phyloP scores from a whole-genome alignment of 2,329 filamentous ascomycete species.

The Stagonosporopsis chrysanthemi region DNA sequence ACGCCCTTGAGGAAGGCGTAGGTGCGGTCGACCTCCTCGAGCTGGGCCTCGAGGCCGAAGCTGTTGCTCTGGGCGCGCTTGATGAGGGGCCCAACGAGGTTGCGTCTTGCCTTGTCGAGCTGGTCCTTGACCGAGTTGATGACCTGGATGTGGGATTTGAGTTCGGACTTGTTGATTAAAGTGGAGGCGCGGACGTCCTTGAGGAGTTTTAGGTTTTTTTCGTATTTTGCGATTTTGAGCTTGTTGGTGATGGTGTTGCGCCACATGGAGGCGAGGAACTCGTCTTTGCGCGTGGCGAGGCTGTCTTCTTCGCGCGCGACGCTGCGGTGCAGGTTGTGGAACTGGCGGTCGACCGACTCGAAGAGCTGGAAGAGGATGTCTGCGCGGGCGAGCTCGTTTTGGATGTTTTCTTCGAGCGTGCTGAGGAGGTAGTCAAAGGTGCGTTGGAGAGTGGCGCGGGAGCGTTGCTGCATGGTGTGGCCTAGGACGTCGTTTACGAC shows the following conservation, averaged over 20 bases:
- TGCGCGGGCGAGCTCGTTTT: slow-evolving; percentile 81
- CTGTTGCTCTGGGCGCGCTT: slow-evolving; percentile 72
- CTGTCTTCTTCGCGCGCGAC: slow-evolving; percentile 83
- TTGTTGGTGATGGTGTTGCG: slow-evolving; percentile 82
- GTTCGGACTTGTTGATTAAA: slow-evolving; percentile 83
- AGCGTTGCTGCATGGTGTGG: slow-evolving; percentile 79
- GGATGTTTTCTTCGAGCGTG: slow-evolving; percentile 88
- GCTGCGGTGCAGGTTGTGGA: slow-evolving; percentile 83
- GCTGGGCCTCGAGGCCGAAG: slow-evolving; percentile 83
- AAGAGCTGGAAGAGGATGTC: slow-evolving; percentile 87
- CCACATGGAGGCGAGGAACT: slow-evolving; percentile 86
- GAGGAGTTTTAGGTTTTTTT: slow-evolving; percentile 84
- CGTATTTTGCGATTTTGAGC: slow-evolving; percentile 82
- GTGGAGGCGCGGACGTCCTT: slow-evolving; percentile 81
- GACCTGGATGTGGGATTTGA: slow-evolving; percentile 86
- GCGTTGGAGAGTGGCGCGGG: slow-evolving; percentile 79
- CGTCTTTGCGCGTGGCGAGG: slow-evolving; percentile 81
- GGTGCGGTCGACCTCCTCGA: slow-evolving; percentile 80
- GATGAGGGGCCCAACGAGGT: slow-evolving; percentile 84
- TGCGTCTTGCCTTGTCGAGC: slow-evolving; percentile 82
- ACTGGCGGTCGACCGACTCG: slow-evolving; percentile 88
- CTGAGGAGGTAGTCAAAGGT: slow-evolving; percentile 88
- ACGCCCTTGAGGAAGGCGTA: slow-evolving; percentile 79
- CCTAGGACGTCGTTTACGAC: slow-evolving; percentile 79
- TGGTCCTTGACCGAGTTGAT: slow-evolving; percentile 85